Percentiles rank a stretch among this genome's conserved stretches.
Conservation (phyloP, 2,329 filamentous ascomycete genomes). For the Colletotrichum sp. region DNA sequence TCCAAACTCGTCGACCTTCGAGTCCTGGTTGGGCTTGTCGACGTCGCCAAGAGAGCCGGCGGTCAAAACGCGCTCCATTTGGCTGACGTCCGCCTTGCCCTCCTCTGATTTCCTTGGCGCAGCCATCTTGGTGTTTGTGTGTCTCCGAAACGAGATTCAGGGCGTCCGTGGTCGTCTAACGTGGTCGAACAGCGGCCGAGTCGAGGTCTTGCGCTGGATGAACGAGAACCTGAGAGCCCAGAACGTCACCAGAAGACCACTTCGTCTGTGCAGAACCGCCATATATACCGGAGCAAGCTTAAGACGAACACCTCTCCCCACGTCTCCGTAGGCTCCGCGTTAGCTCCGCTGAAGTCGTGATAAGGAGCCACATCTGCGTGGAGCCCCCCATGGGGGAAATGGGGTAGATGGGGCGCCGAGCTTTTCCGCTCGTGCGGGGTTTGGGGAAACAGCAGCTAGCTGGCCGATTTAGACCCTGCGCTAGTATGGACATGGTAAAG, state of each 20-base stretch:
- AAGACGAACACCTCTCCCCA: not conserved
- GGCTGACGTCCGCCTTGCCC: conserved; percentile 8
- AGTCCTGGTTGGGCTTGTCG: conserved; percentile 10
- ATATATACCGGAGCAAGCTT: not conserved
- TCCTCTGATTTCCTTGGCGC: not conserved
- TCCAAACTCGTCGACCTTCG: conserved; percentile 39
- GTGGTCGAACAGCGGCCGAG: not conserved
- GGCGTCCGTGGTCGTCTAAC: not conserved
- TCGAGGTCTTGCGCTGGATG: not conserved
- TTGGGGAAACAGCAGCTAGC: not conserved
- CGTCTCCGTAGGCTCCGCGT: conserved; percentile 1
- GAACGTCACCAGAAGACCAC: not conserved
- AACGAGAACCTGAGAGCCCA: not conserved
- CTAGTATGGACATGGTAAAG: not conserved
- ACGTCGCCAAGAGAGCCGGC: conserved; percentile 16
- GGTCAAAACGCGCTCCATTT: conserved; percentile 14
- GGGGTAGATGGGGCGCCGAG: conserved; percentile 10
- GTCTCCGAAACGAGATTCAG: not conserved
- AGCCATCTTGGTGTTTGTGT: not conserved
- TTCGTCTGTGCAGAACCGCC: not conserved
- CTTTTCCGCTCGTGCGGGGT: conserved; percentile 18
- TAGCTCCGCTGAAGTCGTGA: conserved; percentile 2
- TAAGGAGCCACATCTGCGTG: not conserved
- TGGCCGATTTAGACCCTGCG: conserved; percentile 2
- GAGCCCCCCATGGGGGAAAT: conserved; percentile 13